These are phyloP conservation scores for Aphanomyces stellatus DNA, from an alignment of 352 stramenopile species.

Conservation along the genomic window DNA sequence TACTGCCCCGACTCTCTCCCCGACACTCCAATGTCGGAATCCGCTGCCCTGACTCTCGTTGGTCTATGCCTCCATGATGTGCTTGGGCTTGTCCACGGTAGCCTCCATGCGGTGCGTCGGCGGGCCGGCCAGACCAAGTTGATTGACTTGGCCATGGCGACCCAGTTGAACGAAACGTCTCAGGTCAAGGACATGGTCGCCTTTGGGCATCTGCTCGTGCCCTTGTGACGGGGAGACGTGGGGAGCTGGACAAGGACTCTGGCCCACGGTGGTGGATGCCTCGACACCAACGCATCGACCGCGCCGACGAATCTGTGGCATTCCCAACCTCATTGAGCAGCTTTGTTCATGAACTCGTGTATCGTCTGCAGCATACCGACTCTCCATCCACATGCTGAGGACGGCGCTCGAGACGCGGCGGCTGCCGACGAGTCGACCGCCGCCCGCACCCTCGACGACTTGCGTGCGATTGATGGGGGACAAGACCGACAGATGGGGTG, in stretches of 20 bases:
- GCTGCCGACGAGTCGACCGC: too few relatives aligned
- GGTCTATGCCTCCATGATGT: neutral
- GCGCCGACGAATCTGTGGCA: too few relatives aligned
- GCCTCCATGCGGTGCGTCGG: neutral
- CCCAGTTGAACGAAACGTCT: neutral
- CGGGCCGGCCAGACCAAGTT: neutral
- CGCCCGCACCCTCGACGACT: too few relatives aligned
- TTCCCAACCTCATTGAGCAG: too few relatives aligned
- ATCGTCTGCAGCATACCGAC: too few relatives aligned
- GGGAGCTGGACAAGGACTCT: neutral
- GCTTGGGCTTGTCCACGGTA: neutral
- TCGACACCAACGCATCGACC: too few relatives aligned
- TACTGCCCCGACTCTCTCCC: neutral
- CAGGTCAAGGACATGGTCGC: neutral
- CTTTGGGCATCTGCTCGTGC: neutral
- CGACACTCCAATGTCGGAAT: neutral
- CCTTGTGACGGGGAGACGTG: neutral
- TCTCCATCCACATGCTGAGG: too few relatives aligned
- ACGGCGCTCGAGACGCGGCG: too few relatives aligned
- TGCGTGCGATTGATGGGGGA: too few relatives aligned
- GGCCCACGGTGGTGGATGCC: too few relatives aligned
- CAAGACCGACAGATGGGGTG: too few relatives aligned
- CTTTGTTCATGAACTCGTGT: too few relatives aligned
- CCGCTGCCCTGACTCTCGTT: neutral
- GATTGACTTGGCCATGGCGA: neutral